Evolutionary conservation across 345 rosid genomes (phyloP).

Genomic region (Gossypium rotundifolium): DNA sequence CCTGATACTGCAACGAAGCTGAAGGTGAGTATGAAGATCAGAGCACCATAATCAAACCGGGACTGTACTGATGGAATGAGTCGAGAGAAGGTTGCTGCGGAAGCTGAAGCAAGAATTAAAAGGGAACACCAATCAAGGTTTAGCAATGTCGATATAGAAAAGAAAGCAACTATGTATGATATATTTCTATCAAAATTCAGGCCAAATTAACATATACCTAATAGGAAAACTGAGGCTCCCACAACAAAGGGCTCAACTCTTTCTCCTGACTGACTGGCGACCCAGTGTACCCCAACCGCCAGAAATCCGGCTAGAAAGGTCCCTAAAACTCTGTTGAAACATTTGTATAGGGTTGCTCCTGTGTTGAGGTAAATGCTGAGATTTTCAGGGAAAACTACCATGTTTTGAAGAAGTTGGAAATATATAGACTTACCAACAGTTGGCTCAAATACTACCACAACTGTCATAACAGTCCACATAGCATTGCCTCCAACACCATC

Average conservation of each 20-base stretch:
- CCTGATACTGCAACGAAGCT: constrained; percentile 65
- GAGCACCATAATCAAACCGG: constrained; percentile 62
- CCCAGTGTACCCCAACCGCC: constrained; percentile 41
- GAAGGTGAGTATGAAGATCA: constrained; percentile 77
- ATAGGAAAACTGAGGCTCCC: constrained; percentile 36
- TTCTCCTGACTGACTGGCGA: constrained; percentile 34
- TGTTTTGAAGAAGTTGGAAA: neutral
- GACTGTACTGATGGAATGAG: constrained; percentile 62
- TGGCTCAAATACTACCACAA: constrained; percentile 41
- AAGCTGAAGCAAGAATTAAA: constrained; percentile 37
- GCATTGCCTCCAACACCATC: constrained; percentile 47
- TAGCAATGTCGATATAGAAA: neutral
- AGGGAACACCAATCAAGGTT: neutral
- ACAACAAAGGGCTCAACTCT: constrained; percentile 25
- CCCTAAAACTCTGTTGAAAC: constrained; percentile 38
- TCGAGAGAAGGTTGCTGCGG: constrained; percentile 64
- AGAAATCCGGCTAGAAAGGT: constrained; percentile 43
- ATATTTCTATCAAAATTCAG: too few relatives aligned
- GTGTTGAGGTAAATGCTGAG: constrained; percentile 2
- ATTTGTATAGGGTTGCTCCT: constrained; percentile 37
- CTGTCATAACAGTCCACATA: constrained; percentile 58
- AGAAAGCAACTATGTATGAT: neutral
- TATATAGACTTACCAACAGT: constrained; percentile 31
- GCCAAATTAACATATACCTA: constrained; percentile 30
- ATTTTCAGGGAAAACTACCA: neutral